Conservation (phyloP, 768 basidiomycete species). For the Phanerochaete sordida region DNA sequence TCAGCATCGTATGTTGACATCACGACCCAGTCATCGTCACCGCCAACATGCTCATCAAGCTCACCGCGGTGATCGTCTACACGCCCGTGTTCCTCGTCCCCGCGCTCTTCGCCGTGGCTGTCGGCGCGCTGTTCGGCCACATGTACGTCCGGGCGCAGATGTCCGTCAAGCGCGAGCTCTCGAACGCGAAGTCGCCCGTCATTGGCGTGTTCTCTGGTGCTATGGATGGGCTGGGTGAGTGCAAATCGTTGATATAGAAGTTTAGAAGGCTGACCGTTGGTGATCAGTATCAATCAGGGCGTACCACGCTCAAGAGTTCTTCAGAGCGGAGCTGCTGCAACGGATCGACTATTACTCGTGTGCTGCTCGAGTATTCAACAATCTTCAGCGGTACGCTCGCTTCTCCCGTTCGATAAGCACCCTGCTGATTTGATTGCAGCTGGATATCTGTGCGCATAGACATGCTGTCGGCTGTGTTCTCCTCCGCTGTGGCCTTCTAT, state of each 20-base stretch:
- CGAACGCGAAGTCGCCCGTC: slow-evolving; percentile 44
- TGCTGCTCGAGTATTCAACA: slow-evolving; percentile 40
- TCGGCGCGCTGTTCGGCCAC: slow-evolving; percentile 40
- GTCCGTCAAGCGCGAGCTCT: slow-evolving; percentile 53
- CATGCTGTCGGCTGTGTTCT: slow-evolving; percentile 43
- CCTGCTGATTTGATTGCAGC: slow-evolving; percentile 19
- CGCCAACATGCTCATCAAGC: slow-evolving; percentile 29
- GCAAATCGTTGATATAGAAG: neutral
- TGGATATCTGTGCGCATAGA: slow-evolving; percentile 57
- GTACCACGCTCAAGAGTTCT: slow-evolving; percentile 46
- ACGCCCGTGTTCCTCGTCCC: slow-evolving; percentile 39
- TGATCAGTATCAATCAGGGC: slow-evolving; percentile 46
- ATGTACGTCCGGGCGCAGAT: slow-evolving; percentile 54
- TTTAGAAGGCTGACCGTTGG: neutral
- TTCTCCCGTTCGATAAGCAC: neutral
- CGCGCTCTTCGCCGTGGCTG: slow-evolving; percentile 27
- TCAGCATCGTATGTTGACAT: neutral
- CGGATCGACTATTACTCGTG: slow-evolving; percentile 46
- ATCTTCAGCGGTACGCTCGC: slow-evolving; percentile 37
- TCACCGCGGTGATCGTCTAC: slow-evolving; percentile 32
- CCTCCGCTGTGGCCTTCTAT: slow-evolving; percentile 45
- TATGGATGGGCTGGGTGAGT: slow-evolving; percentile 39
- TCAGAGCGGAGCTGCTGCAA: slow-evolving; percentile 35
- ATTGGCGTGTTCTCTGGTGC: slow-evolving; percentile 49
- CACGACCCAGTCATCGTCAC: slow-evolving; percentile 14